These are phyloP conservation scores for Gamarada debralockiae DNA, from an alignment of 495 filamentous ascomycete genomes.

Conservation along the genomic window DNA sequence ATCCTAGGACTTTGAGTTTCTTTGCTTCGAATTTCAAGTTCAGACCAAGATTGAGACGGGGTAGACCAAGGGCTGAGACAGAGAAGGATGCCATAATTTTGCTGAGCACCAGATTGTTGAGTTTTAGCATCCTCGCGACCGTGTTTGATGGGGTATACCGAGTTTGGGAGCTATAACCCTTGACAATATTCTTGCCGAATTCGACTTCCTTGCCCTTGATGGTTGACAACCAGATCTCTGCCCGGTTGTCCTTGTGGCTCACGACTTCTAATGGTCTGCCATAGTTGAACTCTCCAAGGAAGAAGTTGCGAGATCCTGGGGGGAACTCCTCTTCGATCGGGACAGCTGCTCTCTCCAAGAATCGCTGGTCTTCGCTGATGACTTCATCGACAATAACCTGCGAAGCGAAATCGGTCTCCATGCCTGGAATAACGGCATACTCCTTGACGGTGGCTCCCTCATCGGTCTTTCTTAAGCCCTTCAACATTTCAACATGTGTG, in stretches of 20 bases:
- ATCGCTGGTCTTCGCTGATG: slow-evolving; percentile 85
- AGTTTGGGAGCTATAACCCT: slow-evolving; percentile 56
- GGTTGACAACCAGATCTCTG: slow-evolving; percentile 69
- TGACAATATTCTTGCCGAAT: slow-evolving; percentile 72
- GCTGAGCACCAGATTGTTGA: slow-evolving; percentile 85
- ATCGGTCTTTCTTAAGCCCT: slow-evolving; percentile 85
- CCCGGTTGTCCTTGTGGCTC: slow-evolving; percentile 67
- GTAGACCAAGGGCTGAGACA: slow-evolving; percentile 70
- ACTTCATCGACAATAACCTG: slow-evolving; percentile 90
- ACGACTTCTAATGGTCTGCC: slow-evolving; percentile 82
- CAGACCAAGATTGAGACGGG: slow-evolving; percentile 81
- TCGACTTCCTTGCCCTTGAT: slow-evolving; percentile 69
- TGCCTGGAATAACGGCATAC: slow-evolving; percentile 81
- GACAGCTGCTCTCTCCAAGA: slow-evolving; percentile 80
- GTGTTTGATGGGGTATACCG: slow-evolving; percentile 83
- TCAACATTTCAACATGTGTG: slow-evolving; percentile 88
- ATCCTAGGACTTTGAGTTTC: slow-evolving; percentile 94
- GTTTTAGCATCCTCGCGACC: slow-evolving; percentile 73
- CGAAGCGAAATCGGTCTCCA: slow-evolving; percentile 87
- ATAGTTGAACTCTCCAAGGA: slow-evolving; percentile 93
- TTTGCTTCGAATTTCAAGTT: slow-evolving; percentile 96
- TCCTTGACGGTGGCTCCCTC: slow-evolving; percentile 91
- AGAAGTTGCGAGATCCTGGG: slow-evolving; percentile 75
- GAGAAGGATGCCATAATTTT: slow-evolving; percentile 94
- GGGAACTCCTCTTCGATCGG: slow-evolving; percentile 94